These are phyloP conservation scores for Phytophthora sp. DNA, from an alignment of 352 stramenopile genomes.

Conservation along the genomic window DNA sequence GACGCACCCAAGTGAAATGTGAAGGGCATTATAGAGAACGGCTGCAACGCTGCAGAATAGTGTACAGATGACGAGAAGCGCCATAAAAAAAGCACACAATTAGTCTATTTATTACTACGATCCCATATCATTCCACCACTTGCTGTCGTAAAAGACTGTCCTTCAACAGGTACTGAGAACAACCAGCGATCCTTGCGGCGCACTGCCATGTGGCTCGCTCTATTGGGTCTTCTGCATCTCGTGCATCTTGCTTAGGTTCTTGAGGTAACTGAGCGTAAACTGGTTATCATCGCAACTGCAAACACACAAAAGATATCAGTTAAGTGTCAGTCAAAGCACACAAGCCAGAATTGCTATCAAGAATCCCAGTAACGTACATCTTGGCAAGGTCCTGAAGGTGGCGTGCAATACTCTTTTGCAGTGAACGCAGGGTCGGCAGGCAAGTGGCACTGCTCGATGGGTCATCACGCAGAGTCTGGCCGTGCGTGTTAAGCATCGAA, in stretches of 20 bases:
- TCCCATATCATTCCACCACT: conserved; percentile 15
- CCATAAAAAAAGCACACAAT: conserved; percentile 32
- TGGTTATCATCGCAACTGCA: conserved; percentile 90
- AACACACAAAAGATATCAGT: conserved; percentile 25
- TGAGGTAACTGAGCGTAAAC: conserved; percentile 88
- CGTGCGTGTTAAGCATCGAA: conserved; percentile 94
- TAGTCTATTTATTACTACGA: conserved; percentile 64
- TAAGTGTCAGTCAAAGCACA: conserved; percentile 22
- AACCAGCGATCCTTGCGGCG: conserved; percentile 29
- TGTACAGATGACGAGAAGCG: conserved; percentile 15
- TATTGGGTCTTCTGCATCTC: conserved; percentile 44
- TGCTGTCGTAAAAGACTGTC: background rate
- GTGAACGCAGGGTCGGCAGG: conserved; percentile 79
- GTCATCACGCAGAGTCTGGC: conserved; percentile 83
- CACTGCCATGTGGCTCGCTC: conserved; percentile 33
- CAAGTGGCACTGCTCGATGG: conserved; percentile 66
- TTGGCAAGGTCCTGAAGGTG: conserved; percentile 87
- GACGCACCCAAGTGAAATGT: conserved; percentile 5
- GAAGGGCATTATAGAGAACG: background rate
- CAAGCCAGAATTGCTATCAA: conserved; percentile 1
- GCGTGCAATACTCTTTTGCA: conserved; percentile 88
- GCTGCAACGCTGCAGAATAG: background rate
- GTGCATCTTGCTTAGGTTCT: conserved; percentile 69
- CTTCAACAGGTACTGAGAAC: conserved; percentile 8
- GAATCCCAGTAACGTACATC: conserved; percentile 63